Evolutionary conservation across 2,329 filamentous ascomycete genomes (phyloP), one percentile per base, ranked within the genome.

Genomic region (Aquanectria penicillioides): DNA sequence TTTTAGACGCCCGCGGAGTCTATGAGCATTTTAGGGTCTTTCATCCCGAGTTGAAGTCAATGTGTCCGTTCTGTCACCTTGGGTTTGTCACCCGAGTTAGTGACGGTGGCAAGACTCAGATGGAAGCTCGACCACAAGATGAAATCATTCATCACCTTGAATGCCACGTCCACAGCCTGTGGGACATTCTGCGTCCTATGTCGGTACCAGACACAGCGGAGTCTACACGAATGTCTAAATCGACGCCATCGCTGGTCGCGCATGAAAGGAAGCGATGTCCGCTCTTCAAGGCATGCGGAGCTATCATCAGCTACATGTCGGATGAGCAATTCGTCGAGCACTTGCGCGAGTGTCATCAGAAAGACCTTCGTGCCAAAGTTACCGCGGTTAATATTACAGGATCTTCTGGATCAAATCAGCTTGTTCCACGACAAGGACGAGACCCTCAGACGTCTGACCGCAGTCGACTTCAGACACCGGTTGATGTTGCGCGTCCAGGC

Each of bases 71-170:
- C 20, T 69, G 67, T 3, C 8, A 26, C 0, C 38, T 67, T 11
- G 12, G 29, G 3, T 68, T 69, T 23, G 15, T 15, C 12, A 23
- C 7, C 3, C 0, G 7, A 0, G 23, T 29, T 3, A 23, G 11
- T 2, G 31, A 38, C 6, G 28, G 28, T 11, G 31, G 4, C 8
- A 10, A 3, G 9, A 22, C 4, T 4, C 18, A 6, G 8, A n/a
- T 4, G 6, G 11, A 2, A 20, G 15, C 13, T 2, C 37, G 34
- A 3, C 36, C 51, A 3, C 10, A 20, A 0, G 18, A 51, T 0
- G 61, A 66, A 4, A 59, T 64, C n/a, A 50, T 59, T 36, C 51
- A 56, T 36, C 67, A 69, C 36, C 26, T 67, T 13, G 67, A 69
- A 22, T 69, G 65, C 3, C 67, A 69, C 37, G 22, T 63, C 29